Base-by-base conservation (phyloP, 495 filamentous ascomycete genomes). In the Penicillium psychrofluorescens region DNA sequence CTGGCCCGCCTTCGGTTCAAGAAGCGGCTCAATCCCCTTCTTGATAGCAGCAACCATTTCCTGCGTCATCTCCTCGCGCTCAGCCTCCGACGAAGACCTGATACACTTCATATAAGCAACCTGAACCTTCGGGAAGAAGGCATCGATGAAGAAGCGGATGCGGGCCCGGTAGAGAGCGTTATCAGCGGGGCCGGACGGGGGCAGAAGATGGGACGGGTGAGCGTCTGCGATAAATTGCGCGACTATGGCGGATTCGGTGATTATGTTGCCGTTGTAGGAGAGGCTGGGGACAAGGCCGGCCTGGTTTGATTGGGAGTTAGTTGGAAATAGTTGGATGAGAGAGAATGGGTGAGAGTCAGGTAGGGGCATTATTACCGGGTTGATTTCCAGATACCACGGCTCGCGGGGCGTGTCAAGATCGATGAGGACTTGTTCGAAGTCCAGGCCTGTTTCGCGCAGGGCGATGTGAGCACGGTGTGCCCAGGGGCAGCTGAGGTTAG, bases 301-400 rank as follows among this genome's bases (percentile, higher is more conserved):
- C 55, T 81, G 50, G 38, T 44, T 41, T 35, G 4, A 15, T 1
- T 12, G 14, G 43, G 29, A 40, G 8, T 46, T 35, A 6, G 29
- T 48, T 35, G 35, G 54, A 4, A 22, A 22, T 22, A 22, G 22
- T 4, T 22, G 22, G 22, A 22, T 6, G 2, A 4, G 2, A 6
- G 22, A 4, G 4, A 6, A 22, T 22, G 22, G 0, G 6, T 22
- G 22, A 22, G 22, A 22, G 22, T 22, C 0, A 22, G 22, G 22
- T 4, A 22, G 34, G 32, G 36, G 12, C 22, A 8, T 13, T 43
- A 54, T 43, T 68, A 81, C 78, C 0, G 87, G 89, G 67, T 95
- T 95, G 59, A 95, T 68, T 38, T 85, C 72, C 4, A 94, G 77
- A 61, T 94, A 95, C 75, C 86, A 90, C n/a, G 78, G 70, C 39